phyloP scores from a whole-genome alignment of 176 grass and related monocot species.

The Eremochloa ophiuroides region DNA sequence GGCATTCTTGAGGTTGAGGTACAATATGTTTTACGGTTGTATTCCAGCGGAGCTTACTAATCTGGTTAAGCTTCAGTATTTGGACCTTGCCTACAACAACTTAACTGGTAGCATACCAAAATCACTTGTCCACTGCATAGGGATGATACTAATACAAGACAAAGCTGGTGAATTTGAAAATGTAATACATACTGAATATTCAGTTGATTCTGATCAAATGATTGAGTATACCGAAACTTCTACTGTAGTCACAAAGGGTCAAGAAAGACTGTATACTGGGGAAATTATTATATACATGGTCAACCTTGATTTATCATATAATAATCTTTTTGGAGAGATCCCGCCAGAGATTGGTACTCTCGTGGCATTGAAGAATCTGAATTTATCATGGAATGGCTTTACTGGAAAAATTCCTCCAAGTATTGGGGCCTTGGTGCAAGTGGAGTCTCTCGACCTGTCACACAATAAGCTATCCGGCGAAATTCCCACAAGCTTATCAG shows the following conservation, averaged over 20 bases:
- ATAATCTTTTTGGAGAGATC: neutral
- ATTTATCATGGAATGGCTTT: conserved; percentile 13
- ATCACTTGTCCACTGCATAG: neutral
- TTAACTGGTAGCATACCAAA: conserved; percentile 33
- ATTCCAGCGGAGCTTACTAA: neutral
- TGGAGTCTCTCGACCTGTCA: neutral
- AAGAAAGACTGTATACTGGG: neutral
- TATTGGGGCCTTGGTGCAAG: neutral
- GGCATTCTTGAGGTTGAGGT: neutral
- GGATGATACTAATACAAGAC: neutral
- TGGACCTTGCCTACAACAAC: conserved; percentile 39
- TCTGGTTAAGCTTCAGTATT: neutral
- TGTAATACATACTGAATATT: neutral
- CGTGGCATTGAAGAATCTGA: neutral
- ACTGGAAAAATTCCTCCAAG: neutral
- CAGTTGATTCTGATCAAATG: neutral
- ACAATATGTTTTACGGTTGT: conserved; percentile 34
- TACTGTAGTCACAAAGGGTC: neutral
- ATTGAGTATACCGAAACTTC: neutral
- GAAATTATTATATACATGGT: neutral
- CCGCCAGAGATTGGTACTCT: neutral
- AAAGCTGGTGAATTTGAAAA: neutral
- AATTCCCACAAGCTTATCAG: neutral
- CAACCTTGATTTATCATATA: conserved; percentile 5
- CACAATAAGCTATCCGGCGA: neutral